These are phyloP conservation scores for Microascus cirrosus DNA, from an alignment of 2,329 filamentous ascomycete genomes.

Conservation along the genomic window DNA sequence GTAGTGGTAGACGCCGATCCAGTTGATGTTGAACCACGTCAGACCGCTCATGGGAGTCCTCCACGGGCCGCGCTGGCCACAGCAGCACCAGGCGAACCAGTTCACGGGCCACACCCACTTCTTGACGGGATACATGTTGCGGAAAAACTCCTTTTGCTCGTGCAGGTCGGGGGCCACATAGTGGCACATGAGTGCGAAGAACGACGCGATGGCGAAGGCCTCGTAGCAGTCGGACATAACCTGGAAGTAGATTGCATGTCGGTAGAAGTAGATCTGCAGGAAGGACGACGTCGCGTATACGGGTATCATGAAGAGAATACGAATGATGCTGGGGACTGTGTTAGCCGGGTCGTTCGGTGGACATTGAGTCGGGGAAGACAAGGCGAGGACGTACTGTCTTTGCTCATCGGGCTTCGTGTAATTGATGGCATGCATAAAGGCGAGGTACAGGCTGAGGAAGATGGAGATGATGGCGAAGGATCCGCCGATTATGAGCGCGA, in stretches of 20 bases:
- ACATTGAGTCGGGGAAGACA: not conserved
- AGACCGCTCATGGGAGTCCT: slow-evolving; percentile 68
- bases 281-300: slow-evolving; percentile 68
- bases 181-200: slow-evolving; percentile 73
- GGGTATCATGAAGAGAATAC: slow-evolving; percentile 81
- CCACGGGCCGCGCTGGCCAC: slow-evolving; percentile 57
- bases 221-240: slow-evolving; percentile 80
- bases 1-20: slow-evolving; percentile 77
- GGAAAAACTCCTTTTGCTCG: slow-evolving; percentile 73
- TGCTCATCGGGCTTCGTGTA: slow-evolving; percentile 52
- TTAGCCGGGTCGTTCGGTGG: not conserved
- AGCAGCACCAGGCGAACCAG: slow-evolving; percentile 60
- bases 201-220: slow-evolving; percentile 77
- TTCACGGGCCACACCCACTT: slow-evolving; percentile 67
- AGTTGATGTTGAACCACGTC: slow-evolving; percentile 85
- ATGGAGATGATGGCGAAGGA: slow-evolving; percentile 37
- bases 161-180: slow-evolving; percentile 71
- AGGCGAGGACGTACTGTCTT: slow-evolving; percentile 31
- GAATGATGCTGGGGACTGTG: slow-evolving; percentile 54
- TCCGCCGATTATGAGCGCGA: slow-evolving; percentile 40
- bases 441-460: slow-evolving; percentile 41
- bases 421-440: slow-evolving; percentile 46
- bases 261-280: slow-evolving; percentile 63
- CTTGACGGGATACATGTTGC: slow-evolving; percentile 50
- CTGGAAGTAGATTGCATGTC: slow-evolving; percentile 68